phyloP scores from a whole-genome alignment of 164 flowering plant genomes.

The Macadamia integrifolia region DNA sequence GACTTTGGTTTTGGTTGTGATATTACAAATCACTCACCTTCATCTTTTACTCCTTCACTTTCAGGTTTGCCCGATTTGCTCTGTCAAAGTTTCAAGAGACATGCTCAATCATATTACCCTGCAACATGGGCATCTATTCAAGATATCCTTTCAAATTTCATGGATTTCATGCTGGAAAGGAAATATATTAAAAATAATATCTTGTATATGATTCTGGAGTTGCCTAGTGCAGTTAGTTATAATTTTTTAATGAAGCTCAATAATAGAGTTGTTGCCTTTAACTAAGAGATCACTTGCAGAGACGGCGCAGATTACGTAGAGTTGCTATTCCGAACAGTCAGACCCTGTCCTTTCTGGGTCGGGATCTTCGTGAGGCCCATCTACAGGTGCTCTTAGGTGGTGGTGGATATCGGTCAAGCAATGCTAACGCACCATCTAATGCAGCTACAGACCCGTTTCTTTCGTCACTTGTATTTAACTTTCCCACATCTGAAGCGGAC shows the following conservation, averaged over 20 bases:
- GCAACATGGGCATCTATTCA: constrained; percentile 82
- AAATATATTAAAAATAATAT: background rate
- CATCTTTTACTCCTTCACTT: constrained; percentile 10
- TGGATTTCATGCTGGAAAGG: background rate
- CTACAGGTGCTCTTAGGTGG: constrained; percentile 80
- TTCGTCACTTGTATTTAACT: constrained; percentile 66
- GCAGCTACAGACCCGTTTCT: constrained; percentile 63
- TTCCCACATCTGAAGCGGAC: constrained; percentile 61
- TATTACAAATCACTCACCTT: background rate
- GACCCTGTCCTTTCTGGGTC: constrained; percentile 63
- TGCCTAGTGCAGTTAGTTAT: background rate
- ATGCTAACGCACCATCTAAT: constrained; percentile 43
- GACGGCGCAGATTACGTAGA: constrained; percentile 74
- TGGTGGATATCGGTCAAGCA: constrained; percentile 55
- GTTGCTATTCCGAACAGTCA: constrained; percentile 74
- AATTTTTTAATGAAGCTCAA: background rate
- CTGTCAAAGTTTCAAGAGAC: constrained; percentile 71
- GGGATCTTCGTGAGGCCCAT: constrained; percentile 92
- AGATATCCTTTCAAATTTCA: constrained; percentile 52
- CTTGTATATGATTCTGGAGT: background rate
- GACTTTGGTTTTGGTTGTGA: background rate
- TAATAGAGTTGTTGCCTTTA: constrained; percentile 23
- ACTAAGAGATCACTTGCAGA: constrained; percentile 57
- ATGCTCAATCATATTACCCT: constrained; percentile 76
- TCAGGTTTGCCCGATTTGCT: constrained; percentile 87